Evolutionary conservation across 805 yeast species (phyloP).

Genomic region (Wickerhamomyces canadensis): DNA sequence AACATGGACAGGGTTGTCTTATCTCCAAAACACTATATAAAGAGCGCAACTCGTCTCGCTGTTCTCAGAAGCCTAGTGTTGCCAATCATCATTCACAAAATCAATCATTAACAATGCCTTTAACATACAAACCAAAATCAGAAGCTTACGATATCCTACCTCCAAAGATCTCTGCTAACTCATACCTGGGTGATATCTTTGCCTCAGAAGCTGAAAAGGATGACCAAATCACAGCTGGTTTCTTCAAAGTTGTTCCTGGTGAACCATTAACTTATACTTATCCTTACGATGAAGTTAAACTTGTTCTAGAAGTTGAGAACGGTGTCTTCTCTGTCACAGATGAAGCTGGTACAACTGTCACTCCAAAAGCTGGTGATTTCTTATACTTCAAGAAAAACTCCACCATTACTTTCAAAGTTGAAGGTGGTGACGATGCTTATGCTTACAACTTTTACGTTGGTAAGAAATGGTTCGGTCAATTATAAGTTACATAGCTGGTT

Average conservation of each 20-base stretch:
- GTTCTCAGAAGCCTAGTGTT: too few relatives aligned
- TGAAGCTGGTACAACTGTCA: constrained; percentile 55
- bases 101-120: constrained; percentile 39
- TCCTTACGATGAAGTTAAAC: constrained; percentile 62
- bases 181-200: constrained; percentile 61
- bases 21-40: too few relatives aligned
- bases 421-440: constrained; percentile 58
- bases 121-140: constrained; percentile 44
- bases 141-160: constrained; percentile 54
- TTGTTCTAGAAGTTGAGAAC: constrained; percentile 62
- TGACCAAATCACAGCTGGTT: constrained; percentile 57
- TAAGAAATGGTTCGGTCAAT: constrained; percentile 15
- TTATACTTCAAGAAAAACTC: constrained; percentile 64
- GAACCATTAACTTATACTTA: constrained; percentile 61
- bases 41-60: too few relatives aligned
- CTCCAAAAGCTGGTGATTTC: constrained; percentile 60
- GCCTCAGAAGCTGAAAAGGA: constrained; percentile 53
- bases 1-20: too few relatives aligned
- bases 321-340: constrained; percentile 51
- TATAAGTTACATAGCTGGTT: constrained; percentile 2
- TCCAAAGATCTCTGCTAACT: constrained; percentile 57
- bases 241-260: constrained; percentile 65
- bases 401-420: constrained; percentile 56
- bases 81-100: too few relatives aligned
- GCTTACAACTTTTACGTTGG: constrained; percentile 26